A percentile compares a stretch with the other conserved stretches of the same genome.
These are phyloP conservation scores for Leucocoprinus leucothites DNA, from an alignment of 768 basidiomycete genomes.

Conservation along the genomic window DNA sequence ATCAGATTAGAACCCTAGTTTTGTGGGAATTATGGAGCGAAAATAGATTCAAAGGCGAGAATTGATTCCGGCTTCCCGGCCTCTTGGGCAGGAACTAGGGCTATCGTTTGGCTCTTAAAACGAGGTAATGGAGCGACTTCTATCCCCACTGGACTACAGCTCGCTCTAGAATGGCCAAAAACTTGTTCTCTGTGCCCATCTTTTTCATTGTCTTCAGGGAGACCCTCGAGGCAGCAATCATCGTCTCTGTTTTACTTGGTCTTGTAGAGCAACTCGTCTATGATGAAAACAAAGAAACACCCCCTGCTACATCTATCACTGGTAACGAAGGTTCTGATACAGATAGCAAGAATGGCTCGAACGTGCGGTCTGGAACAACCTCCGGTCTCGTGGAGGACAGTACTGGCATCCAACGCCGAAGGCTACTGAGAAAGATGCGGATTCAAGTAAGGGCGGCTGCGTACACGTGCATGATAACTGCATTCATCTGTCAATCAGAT, in stretches of 20 bases:
- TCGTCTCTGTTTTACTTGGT: conserved; percentile 87
- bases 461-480: background rate
- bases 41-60: background rate
- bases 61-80: background rate
- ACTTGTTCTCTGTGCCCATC: conserved; percentile 86
- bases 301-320: conserved; percentile 11
- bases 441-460: conserved; percentile 43
- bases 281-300: conserved; percentile 26
- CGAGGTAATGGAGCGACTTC: background rate
- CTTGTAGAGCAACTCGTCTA: conserved; percentile 84
- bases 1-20: conserved; percentile 9
- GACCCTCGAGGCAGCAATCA: conserved; percentile 89
- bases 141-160: background rate
- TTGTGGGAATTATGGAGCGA: background rate
- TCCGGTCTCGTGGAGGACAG: conserved; percentile 24
- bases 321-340: conserved; percentile 19
- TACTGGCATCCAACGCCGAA: conserved; percentile 29
- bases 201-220: conserved; percentile 98
- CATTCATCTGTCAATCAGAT: conserved; percentile 42
- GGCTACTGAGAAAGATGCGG: conserved; percentile 64
- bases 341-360: conserved; percentile 24
- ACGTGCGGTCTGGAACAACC: conserved; percentile 19
- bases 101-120: conserved; percentile 6
- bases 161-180: conserved; percentile 50
- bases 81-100: background rate